Evolutionary conservation across 306 rosid species (phyloP).

Genomic region (Erythrophleum fordii): DNA sequence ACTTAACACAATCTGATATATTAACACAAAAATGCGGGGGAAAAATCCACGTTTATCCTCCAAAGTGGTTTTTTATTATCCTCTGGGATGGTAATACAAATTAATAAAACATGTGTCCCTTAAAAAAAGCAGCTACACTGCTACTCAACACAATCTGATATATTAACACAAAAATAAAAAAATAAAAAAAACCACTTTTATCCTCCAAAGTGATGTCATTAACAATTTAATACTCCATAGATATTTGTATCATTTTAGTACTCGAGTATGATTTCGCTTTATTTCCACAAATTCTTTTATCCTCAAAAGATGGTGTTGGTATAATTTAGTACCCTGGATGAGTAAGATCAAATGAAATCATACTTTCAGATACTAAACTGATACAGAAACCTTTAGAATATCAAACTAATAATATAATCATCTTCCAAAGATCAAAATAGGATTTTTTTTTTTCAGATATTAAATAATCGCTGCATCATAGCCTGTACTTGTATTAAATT

Average conservation of each 20-base stretch:
- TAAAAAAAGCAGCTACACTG: not conserved
- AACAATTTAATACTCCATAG: not conserved
- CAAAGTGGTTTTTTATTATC: no score
- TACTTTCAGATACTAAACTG: not conserved
- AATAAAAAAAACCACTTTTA: not conserved
- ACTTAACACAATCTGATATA: not conserved
- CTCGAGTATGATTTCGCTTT: not conserved
- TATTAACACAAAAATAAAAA: not conserved
- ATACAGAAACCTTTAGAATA: not conserved
- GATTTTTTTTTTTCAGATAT: not conserved
- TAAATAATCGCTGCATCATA: constrained; percentile 29
- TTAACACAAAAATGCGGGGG: not conserved
- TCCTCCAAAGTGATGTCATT: not conserved
- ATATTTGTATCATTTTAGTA: not conserved
- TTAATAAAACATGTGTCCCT: not conserved
- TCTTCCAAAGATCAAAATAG: not conserved
- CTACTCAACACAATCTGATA: not conserved
- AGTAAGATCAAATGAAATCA: not conserved
- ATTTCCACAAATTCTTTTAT: not conserved
- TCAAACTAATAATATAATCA: not conserved
- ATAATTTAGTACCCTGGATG: not conserved
- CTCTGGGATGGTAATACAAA: constrained; percentile 17
- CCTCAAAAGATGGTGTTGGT: not conserved
- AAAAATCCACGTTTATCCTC: not conserved
- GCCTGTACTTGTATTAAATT: no score